These are phyloP conservation scores for Leccinum pachyderme DNA, from an alignment of 1,284 basidiomycete genomes.

Conservation along the genomic window DNA sequence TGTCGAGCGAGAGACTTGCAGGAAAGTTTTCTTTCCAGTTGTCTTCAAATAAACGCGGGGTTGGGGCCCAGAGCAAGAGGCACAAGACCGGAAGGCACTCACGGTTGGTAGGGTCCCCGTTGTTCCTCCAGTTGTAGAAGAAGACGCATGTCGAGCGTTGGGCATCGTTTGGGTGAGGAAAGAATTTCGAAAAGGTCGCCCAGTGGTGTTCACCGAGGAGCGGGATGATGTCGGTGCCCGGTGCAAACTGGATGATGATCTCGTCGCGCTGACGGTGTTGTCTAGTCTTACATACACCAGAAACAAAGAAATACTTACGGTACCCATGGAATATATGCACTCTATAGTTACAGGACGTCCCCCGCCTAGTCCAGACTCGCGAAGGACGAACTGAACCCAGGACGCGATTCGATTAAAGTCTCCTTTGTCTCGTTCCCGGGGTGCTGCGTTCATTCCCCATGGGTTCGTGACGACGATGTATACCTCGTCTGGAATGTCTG, in stretches of 20 bases:
- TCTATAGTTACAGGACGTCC: conserved; percentile 18
- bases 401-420: conserved; percentile 26
- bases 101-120: conserved; percentile 34
- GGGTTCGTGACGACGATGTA: conserved; percentile 29
- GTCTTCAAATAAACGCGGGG: conserved; percentile 16
- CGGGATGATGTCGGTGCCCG: conserved; percentile 25
- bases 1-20: not conserved
- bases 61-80: not conserved
- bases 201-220: conserved; percentile 31
- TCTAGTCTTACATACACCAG: not conserved
- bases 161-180: conserved; percentile 8
- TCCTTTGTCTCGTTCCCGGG: conserved; percentile 5
- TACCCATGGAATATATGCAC: conserved; percentile 30
- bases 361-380: conserved; percentile 16
- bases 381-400: conserved; percentile 28
- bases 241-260: conserved; percentile 30
- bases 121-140: conserved; percentile 32
- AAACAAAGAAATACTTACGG: conserved; percentile 22
- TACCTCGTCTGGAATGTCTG: conserved; percentile 17
- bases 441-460: conserved; percentile 18
- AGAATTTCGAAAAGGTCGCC: conserved; percentile 13
- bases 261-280: conserved; percentile 26
- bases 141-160: conserved; percentile 24
- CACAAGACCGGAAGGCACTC: conserved; percentile 6
- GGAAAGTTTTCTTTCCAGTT: conserved; percentile 28